phyloP scores from a whole-genome alignment of 164 flowering plant species.

The Hamamelis virginiana region DNA sequence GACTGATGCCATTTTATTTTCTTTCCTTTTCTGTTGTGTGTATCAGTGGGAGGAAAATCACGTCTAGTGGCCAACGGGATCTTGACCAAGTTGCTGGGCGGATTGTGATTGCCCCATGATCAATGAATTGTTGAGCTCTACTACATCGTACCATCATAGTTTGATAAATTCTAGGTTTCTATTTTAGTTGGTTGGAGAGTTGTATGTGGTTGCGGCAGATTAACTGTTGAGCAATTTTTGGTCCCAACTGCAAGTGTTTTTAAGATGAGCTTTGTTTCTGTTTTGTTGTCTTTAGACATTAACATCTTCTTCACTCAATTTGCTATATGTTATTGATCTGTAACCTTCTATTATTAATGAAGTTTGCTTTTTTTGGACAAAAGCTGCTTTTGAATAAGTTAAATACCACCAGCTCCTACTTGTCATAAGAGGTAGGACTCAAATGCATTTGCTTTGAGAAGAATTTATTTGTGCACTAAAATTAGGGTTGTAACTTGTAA shows the following conservation, averaged over 20 bases:
- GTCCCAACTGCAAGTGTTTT: background rate
- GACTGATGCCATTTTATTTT: no score
- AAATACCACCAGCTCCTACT: no score
- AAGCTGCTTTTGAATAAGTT: no score
- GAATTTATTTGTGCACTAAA: no score
- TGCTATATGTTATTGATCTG: no score
- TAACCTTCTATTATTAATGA: no score
- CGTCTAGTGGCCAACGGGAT: constrained; percentile 63
- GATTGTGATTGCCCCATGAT: constrained; percentile 40
- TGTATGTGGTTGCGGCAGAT: constrained; percentile 6
- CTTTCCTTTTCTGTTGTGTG: background rate
- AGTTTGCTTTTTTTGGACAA: no score
- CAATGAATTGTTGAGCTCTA: background rate
- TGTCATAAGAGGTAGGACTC: no score
- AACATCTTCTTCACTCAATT: no score
- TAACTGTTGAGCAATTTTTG: constrained; percentile 1
- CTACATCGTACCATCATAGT: background rate
- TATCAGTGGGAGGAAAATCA: constrained; percentile 63
- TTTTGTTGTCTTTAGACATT: background rate
- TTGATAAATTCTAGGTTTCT: background rate
- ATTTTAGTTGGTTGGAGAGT: constrained; percentile 8
- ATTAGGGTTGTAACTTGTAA: no score
- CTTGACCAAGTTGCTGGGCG: constrained; percentile 82
- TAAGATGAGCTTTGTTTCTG: background rate
- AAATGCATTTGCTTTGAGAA: no score